Conservation (phyloP, 2,329 filamentous ascomycete species). For the Trichoderma aggressivum region DNA sequence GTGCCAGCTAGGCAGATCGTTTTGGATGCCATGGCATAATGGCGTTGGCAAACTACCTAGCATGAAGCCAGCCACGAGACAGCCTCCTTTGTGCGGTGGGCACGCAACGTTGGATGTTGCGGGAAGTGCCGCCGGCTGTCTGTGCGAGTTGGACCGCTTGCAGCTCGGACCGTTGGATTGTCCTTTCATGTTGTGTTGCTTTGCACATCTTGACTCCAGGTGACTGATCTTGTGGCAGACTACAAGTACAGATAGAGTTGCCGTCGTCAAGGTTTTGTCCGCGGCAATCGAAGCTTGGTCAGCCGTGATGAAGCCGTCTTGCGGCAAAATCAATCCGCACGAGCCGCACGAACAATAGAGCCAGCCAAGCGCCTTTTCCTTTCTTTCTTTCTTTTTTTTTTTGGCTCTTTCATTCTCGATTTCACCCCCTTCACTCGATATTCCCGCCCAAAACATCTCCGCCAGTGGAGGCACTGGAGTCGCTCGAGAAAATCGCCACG, state of each 20-base stretch:
- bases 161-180: background rate
- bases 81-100: background rate
- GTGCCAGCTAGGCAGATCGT: background rate
- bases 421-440: background rate
- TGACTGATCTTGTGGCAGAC: background rate
- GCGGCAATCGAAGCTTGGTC: background rate
- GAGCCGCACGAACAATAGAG: background rate
- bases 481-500: background rate
- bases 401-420: too few species aligned
- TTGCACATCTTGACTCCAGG: background rate
- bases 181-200: background rate
- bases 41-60: background rate
- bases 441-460: background rate
- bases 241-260: background rate
- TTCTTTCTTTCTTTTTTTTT: background rate
- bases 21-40: background rate
- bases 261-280: background rate
- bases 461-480: background rate
- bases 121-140: constrained; percentile 6
- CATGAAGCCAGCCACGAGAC: background rate
- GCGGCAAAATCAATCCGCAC: background rate
- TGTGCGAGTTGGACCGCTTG: background rate
- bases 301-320: background rate
- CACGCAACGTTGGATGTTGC: background rate
- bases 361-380: background rate